Conservation (phyloP, 805 yeast genomes). For the Starmerella vitae region DNA sequence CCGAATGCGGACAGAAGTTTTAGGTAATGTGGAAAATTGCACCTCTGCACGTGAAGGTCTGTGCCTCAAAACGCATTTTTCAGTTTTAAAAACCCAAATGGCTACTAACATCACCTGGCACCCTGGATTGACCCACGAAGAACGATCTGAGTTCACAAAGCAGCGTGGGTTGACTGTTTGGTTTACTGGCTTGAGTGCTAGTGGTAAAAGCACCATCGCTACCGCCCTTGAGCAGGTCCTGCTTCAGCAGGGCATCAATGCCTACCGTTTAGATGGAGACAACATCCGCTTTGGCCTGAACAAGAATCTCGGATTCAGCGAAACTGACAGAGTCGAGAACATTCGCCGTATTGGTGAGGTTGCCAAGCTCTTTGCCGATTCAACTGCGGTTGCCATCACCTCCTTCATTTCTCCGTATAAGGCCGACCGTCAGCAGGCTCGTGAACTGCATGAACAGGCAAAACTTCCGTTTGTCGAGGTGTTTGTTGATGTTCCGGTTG, state of each 20-base stretch:
- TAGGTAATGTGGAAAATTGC: too few species aligned
- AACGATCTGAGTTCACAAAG: conserved; percentile 55
- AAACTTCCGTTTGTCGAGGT: conserved; percentile 80
- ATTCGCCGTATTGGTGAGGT: conserved; percentile 92
- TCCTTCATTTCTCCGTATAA: conserved; percentile 89
- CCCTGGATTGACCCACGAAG: conserved; percentile 69
- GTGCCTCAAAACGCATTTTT: too few species aligned
- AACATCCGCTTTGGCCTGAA: conserved; percentile 88
- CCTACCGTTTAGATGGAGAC: conserved; percentile 87
- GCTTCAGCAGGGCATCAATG: conserved; percentile 50
- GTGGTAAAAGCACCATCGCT: conserved; percentile 90
- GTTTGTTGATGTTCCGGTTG: conserved; percentile 82
- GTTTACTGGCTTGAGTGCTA: conserved; percentile 91
- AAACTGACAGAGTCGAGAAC: conserved; percentile 84
- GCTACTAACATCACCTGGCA: conserved; percentile 97
- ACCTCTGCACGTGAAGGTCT: too few species aligned
- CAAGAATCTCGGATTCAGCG: conserved; percentile 88
- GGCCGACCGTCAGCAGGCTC: conserved; percentile 70
- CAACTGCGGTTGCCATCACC: conserved; percentile 76
- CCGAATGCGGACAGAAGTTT: too few species aligned
- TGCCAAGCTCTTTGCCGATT: conserved; percentile 82
- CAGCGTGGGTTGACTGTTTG: conserved; percentile 86
- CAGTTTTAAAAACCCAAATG: too few species aligned
- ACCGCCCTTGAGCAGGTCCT: conserved; percentile 81
- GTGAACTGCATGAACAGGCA: conserved; percentile 66